Percentiles rank a stretch among this genome's conserved stretches.
Evolutionary conservation across 805 yeast genomes (phyloP).

Genomic region (Suhomyces sp.): DNA sequence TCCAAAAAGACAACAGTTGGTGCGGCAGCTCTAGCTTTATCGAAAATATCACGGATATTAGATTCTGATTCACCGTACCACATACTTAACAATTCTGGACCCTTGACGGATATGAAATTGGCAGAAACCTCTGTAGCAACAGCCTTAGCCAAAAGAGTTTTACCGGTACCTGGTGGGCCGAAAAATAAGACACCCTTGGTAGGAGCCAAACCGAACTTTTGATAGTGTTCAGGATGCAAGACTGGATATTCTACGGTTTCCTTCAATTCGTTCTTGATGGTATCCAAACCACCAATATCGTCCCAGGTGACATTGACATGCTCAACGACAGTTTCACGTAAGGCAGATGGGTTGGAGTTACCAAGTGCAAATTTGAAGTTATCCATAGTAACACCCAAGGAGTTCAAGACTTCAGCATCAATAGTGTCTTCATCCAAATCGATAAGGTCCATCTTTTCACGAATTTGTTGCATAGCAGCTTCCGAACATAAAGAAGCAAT

Average conservation of each 20-base stretch:
- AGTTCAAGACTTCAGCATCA: slow-evolving; percentile 94
- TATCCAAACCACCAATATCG: slow-evolving; percentile 98
- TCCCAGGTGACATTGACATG: slow-evolving; percentile 99
- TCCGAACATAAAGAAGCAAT: slow-evolving; percentile 98
- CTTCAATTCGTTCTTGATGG: slow-evolving; percentile 92
- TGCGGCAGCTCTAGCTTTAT: slow-evolving; percentile 98
- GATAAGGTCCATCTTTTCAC: slow-evolving; percentile 98
- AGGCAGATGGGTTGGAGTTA: slow-evolving; percentile 96
- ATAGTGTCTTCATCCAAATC: slow-evolving; percentile 95
- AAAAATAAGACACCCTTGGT: slow-evolving; percentile 97
- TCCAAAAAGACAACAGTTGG: slow-evolving; percentile 98
- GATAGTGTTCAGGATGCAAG: slow-evolving; percentile 96
- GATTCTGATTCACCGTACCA: slow-evolving; percentile 99
- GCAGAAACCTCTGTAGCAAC: slow-evolving; percentile 99
- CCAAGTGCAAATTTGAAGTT: slow-evolving; percentile 97
- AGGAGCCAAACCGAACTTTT: slow-evolving; percentile 97
- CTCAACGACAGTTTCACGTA: slow-evolving; percentile 99
- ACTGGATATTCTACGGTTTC: slow-evolving; percentile 99
- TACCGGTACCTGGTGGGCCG: slow-evolving; percentile 99
- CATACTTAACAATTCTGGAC: slow-evolving; percentile 96
- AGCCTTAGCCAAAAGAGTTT: slow-evolving; percentile 96
- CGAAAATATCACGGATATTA: slow-evolving; percentile 95
- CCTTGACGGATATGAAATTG: slow-evolving; percentile 94
- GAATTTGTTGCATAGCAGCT: slow-evolving; percentile 99
- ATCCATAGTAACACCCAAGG: slow-evolving; percentile 98